These are phyloP conservation scores for Leptomonas pyrrhocoris DNA, from an alignment of 208 protist species.

Conservation along the genomic window DNA sequence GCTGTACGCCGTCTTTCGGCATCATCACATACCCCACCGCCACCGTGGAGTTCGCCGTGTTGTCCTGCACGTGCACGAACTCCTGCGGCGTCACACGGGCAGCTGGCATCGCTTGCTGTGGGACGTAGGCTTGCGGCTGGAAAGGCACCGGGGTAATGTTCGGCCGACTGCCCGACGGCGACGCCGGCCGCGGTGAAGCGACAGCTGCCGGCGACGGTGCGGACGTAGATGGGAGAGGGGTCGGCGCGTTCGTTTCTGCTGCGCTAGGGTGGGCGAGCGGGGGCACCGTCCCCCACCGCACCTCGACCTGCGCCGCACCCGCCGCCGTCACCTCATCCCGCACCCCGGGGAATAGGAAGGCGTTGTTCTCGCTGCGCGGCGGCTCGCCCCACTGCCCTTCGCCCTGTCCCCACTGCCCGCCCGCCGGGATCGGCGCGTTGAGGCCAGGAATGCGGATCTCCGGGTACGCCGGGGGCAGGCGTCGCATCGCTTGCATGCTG, in stretches of 20 bases:
- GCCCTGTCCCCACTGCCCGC: conserved; percentile 93
- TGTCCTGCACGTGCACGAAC: conserved; percentile 85
- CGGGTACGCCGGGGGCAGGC: conserved; percentile 98
- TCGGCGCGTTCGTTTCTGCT: conserved; percentile 1
- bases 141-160: conserved; percentile 73
- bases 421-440: conserved; percentile 98
- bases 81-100: conserved; percentile 55
- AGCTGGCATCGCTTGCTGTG: conserved; percentile 35
- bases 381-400: conserved; percentile 98
- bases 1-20: conserved; percentile 40
- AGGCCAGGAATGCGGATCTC: conserved; percentile 97
- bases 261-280: conserved; percentile 8
- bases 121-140: conserved; percentile 66
- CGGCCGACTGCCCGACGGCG: conserved; percentile 17
- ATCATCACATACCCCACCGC: conserved; percentile 72
- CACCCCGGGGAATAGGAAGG: conserved; percentile 83
- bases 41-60: conserved; percentile 57
- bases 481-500: conserved; percentile 98
- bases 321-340: conserved; percentile 73
- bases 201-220: conserved; percentile 12
- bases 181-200: conserved; percentile 16
- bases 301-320: conserved; percentile 9
- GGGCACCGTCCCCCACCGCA: conserved; percentile 55
- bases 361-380: conserved; percentile 83
- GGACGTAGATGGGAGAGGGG: conserved; percentile 13